Base-by-base conservation (phyloP, 176 grass and related monocot genomes). In the Phoenix dactylifera region DNA sequence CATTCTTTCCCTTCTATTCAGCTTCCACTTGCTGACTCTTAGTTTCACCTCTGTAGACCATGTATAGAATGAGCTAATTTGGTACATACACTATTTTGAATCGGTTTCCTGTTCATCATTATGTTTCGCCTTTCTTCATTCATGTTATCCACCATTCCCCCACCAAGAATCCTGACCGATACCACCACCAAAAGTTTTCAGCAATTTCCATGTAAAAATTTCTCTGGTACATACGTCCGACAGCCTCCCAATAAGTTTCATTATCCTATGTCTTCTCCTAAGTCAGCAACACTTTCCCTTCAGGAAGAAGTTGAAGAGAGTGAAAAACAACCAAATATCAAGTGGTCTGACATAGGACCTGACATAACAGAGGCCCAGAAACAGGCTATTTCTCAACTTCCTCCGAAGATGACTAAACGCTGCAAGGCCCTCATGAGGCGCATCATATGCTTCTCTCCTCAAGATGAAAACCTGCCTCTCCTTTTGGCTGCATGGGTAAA, bases 391-490 rank as follows among this genome's bases (percentile, higher is more conserved):
- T 80, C 79, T 22, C 18, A 71, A 0, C 79, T 98, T 48, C 83
- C 87, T 28, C 70, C 63, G 4, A 98, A 78, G 79, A 78, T 98
- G 56, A 66, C 87, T 44, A 89, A 92, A 57, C 81, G 81, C 24
- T 98, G 93, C 78, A 92, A 74, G 79, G 93, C 84, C n/a, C 75
- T 98, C 64, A 51, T 85, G 81, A 66, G 78, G 16, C 64, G 70
- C 58, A 16, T 86, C 4, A 76, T 92, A 48, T 83, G 81, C 60
- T 30, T 89, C 59, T 58, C 75, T 52, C 57, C 84, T 1, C 52
- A 51, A 0, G 67, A 79, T 22, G 87, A 92, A 63, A 79, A 57
- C 24, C 73, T 92, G 25, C 60, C 55, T 22, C 44, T 62, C 49
- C 19, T 98, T 0, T 81, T 92, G 12, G 80, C 65, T 74, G 74